Evolutionary conservation across 805 yeast species (phyloP), one percentile per base, ranked within the genome.

Genomic region (Isabelozyma heimii): DNA sequence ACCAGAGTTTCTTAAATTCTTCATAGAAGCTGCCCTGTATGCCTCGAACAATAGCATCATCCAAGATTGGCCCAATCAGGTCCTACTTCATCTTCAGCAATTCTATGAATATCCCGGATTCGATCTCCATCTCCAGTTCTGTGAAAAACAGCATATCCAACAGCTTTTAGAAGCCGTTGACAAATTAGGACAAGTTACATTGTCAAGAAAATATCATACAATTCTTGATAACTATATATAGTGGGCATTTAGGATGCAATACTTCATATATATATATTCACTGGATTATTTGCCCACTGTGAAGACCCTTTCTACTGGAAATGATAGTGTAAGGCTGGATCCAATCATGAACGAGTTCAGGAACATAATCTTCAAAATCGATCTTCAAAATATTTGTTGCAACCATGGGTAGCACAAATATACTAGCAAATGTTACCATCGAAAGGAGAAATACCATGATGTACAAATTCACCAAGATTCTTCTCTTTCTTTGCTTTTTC

Each of bases 1-100:
- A 37, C 55, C 75, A 0, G 77, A 73, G 10, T 72, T 78, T 49
- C 60, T 83, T 7, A 67, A 66, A n/a, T 75, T 80, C 50, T 76
- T 69, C 47, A 44, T 82, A 8, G 79, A 76, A 27, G 77, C 85
- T 4, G 57, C 69, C 6, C 52, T 52, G 1, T 52, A 59, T 30
- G 55, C 59, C 5, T 45, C 64, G 0, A 39, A 26, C 12, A 33
- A 49, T 13, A 13, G 8, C 24, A 42, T 50, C 8, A 28, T 44
- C 13, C 27, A 26, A 16, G 45, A 41, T 16, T 52, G 1, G 37
- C 40, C 40, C 12, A 15, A 38, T 15, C 17, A 38, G 24, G 40
- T 38, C 6, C 12, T 38, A 13, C 35, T 30, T 30, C 35, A 30
- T 13, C 35, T 30, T 30, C 30, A 52, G 4, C 45, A 58, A 1